Percentiles rank a stretch among this genome's conserved stretches.
These are phyloP conservation scores for Chrysanthemum seticuspe DNA, from an alignment of 129 eudicot species.

Conservation along the genomic window DNA sequence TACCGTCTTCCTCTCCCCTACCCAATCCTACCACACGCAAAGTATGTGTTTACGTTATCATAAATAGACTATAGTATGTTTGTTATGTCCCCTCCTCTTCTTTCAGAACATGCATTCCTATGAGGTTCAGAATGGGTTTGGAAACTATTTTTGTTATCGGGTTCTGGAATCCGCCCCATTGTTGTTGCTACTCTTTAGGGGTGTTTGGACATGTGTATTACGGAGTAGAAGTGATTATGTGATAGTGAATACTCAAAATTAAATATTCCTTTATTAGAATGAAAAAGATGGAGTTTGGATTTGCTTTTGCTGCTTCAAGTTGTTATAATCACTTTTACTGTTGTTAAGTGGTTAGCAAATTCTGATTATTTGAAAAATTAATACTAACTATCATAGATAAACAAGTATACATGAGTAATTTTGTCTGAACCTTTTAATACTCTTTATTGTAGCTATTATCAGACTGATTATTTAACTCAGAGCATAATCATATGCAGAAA, in stretches of 20 bases:
- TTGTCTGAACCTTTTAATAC: background rate
- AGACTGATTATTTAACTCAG: background rate
- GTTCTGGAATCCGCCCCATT: no score
- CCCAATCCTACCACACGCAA: conserved; percentile 75
- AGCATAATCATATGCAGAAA: background rate
- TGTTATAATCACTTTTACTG: background rate
- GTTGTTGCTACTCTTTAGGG: no score
- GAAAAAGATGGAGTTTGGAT: background rate
- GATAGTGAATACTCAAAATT: background rate
- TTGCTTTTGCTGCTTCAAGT: background rate
- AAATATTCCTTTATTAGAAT: background rate
- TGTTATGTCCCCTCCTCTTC: background rate
- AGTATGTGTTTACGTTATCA: background rate
- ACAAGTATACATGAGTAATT: background rate
- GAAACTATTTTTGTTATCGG: no score
- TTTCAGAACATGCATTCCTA: conserved; percentile 6
- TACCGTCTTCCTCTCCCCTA: conserved; percentile 87
- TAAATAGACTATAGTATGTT: background rate
- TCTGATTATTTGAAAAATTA: background rate
- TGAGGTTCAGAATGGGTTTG: no score
- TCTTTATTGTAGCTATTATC: background rate
- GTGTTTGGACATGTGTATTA: no score
- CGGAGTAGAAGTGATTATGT: background rate
- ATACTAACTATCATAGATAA: background rate
- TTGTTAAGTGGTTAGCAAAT: background rate